Evolutionary conservation across 768 basidiomycete species (phyloP), one percentile per base, ranked within the genome.

Genomic region (Suillus bovinus): DNA sequence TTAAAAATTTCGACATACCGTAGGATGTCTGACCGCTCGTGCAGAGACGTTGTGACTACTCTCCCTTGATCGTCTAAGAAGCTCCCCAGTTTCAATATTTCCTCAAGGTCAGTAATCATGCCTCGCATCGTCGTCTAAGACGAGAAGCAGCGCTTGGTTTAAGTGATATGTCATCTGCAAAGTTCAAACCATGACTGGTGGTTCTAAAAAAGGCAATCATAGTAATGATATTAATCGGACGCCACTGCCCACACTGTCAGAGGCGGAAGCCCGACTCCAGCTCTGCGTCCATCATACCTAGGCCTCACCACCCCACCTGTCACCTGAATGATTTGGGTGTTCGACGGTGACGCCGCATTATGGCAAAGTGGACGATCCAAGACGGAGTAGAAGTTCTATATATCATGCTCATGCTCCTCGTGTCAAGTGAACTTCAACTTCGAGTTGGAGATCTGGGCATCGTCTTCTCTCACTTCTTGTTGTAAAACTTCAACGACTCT

Each of bases 191-290:
- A n/a, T n/a, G n/a, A 54, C n/a, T 54, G 53, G 53, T 36, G 11
- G n/a, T 24, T 61, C 63, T 64, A 44, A 62, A 71, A 67, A 65
- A 67, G 61, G 72, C 63, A 74, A 59, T 57, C 17, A 61, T 66
- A 68, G 63, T 72, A 50, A 58, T 67, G 49, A 53, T 47, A 44
- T 10, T 44, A 8, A 39, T n/a, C n/a, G n/a, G 42, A 3, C 42
- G n/a, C 42, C 20, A 42, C 42, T 20, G 42, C 20, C 42, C 20
- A 17, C 41, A 41, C 44, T 46, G 44, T 42, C 41, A 42, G 11
- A 8, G 9, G 29, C 50, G 50, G 50, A 52, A 52, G 50, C 33
- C 52, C 52, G 52, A 53, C 20, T 13, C 31, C 53, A 16, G 42
- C 16, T 29, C 36, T 33, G 54, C 38, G 20, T 46, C 44, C 31